phyloP scores from a whole-genome alignment of 129 eudicot genomes.

The Daucus carota region DNA sequence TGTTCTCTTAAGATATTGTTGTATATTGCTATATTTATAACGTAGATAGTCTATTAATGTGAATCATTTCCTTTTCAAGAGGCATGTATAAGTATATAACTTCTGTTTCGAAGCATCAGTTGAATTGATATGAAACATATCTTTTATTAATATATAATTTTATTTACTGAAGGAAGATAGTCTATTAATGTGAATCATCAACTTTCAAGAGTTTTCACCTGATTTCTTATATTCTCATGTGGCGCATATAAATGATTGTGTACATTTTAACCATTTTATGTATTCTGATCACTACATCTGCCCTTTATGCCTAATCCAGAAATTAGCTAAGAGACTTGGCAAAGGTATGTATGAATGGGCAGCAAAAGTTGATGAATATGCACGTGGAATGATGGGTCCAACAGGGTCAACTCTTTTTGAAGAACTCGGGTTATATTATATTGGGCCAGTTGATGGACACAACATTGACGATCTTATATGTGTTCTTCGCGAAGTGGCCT shows the following conservation, averaged over 20 bases:
- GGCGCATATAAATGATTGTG: not conserved
- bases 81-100: not conserved
- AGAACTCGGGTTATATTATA: constrained; percentile 91
- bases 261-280: not conserved
- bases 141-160: not conserved
- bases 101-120: not conserved
- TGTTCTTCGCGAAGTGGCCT: constrained; percentile 76
- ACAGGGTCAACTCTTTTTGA: constrained; percentile 89
- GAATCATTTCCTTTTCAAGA: not conserved
- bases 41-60: not conserved
- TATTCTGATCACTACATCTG: not conserved
- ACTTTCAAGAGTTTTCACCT: too few relatives aligned
- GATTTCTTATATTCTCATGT: not conserved
- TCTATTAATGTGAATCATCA: too few relatives aligned
- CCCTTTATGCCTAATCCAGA: constrained; percentile 32
- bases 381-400: constrained; percentile 92
- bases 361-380: constrained; percentile 90
- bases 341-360: constrained; percentile 92
- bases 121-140: not conserved
- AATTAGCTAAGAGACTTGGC: constrained; percentile 74
- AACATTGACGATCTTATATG: constrained; percentile 81
- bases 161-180: too few relatives aligned
- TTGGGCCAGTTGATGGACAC: constrained; percentile 96
- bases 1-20: not conserved
- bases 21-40: not conserved